Evolutionary conservation across 208 protist species (phyloP).

Genomic region (Acanthamoeba lenticulata): DNA sequence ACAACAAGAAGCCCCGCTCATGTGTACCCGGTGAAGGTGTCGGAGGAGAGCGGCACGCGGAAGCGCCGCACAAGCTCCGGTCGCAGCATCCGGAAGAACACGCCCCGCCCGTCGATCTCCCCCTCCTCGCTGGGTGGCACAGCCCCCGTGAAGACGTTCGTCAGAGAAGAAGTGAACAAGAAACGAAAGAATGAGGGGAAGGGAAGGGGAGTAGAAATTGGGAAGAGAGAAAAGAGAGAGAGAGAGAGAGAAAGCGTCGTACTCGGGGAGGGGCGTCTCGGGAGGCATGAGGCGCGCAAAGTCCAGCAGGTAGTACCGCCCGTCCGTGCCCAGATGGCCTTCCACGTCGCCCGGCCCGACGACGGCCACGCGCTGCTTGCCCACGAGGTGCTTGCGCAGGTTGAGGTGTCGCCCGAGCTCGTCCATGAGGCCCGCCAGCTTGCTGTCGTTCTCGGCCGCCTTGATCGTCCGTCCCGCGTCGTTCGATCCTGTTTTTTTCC

Average conservation of each 20-base stretch:
- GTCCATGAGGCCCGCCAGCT: background rate
- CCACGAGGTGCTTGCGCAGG: background rate
- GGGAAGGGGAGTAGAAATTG: too few relatives aligned
- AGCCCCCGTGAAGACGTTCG: background rate
- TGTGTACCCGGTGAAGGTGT: constrained; percentile 21
- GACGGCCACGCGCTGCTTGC: background rate
- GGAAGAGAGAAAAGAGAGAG: background rate
- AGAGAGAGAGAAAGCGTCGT: background rate
- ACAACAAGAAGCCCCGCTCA: too few relatives aligned
- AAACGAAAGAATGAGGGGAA: too few relatives aligned
- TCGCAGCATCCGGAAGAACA: constrained; percentile 45
- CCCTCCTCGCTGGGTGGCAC: background rate
- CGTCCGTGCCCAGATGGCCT: constrained; percentile 9
- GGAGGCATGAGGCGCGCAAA: constrained; percentile 52
- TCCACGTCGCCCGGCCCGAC: constrained; percentile 50
- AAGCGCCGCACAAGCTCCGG: constrained; percentile 20
- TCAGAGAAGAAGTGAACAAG: too few relatives aligned
- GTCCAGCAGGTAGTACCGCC: constrained; percentile 28
- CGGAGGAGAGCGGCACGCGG: background rate
- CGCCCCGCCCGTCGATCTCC: background rate
- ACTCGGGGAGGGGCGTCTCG: background rate
- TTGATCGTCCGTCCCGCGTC: background rate
- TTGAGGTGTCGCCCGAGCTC: too few relatives aligned
- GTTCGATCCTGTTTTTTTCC: background rate
- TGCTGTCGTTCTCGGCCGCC: background rate